Evolutionary conservation across 805 yeast genomes (phyloP), one percentile per base, ranked within the genome.

Genomic region (Teunomyces funiuensis): DNA sequence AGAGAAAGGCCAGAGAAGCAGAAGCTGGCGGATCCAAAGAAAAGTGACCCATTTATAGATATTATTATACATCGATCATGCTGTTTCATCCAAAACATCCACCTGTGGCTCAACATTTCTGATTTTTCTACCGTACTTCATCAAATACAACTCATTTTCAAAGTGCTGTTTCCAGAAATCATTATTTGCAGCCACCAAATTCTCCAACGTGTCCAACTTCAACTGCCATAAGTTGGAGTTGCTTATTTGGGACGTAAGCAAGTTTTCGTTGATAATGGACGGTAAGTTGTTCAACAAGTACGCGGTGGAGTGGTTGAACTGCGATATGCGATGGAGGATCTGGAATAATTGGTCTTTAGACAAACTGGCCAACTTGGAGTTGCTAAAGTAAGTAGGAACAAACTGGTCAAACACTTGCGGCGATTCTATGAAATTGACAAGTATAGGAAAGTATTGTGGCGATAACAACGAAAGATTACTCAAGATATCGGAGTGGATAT

Each of bases 201-300:
- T 60, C 16, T 53, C 52, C 29, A 65, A 46, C 9, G 54, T 49
- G 15, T 50, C 47, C 13, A 47, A 28, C 42, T 60, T 63, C 33
- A 54, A 44, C 15, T 46, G 45, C 57, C 59, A 64, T 10, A 65
- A 39, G 17, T 60, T 60, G 17, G 42, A 40, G 40, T 55, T 57
- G 8, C 19, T 23, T 7, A 14, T 20, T 6, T 31, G 25, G 5
- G 25, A 4, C 5, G 25, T 6, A 11, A 36, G 36, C 10, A 60
- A 44, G 9, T 50, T 43, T 11, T 53, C 50, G 19, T 50, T 46
- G 11, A 65, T 43, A 1, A 60, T 45, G 20, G 44, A 52, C 2
- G 69, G 69, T 13, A 61, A 39, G 13, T 52, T 40, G 22, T 46
- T 47, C 22, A 63, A 50, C 14, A 65, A 39, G 41, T 52, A 58